Evolutionary conservation across 2,329 filamentous ascomycete species (phyloP).

Genomic region (Penicillium corylophilum): DNA sequence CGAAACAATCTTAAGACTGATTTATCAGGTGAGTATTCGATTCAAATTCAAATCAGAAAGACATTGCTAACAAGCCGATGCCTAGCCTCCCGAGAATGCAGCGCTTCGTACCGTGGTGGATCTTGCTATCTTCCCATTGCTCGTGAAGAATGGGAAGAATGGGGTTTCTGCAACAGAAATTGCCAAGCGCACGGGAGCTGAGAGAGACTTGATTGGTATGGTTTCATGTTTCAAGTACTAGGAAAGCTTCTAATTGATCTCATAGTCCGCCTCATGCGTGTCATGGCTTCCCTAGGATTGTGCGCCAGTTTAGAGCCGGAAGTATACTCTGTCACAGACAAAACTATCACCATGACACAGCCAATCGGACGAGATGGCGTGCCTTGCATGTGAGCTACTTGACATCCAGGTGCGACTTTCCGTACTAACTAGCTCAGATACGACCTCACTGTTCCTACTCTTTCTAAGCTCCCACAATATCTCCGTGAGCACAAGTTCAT

Average conservation of each 20-base stretch:
- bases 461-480: constrained; percentile 26
- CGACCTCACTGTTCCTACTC: constrained; percentile 29
- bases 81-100: constrained; percentile 18
- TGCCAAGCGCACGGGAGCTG: constrained; percentile 17
- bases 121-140: constrained; percentile 15
- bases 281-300: constrained; percentile 10
- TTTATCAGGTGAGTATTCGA: constrained; percentile 14
- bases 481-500: constrained; percentile 21
- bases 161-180: constrained; percentile 18
- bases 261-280: constrained; percentile 11
- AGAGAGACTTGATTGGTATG: constrained; percentile 20
- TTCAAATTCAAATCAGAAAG: not conserved
- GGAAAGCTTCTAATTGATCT: not conserved
- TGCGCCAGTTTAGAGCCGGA: constrained; percentile 7
- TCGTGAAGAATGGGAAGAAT: constrained; percentile 4
- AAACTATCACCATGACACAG: constrained; percentile 8
- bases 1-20: constrained; percentile 18
- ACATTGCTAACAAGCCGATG: not conserved
- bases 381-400: constrained; percentile 11
- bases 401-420: not conserved
- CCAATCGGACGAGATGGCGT: constrained; percentile 12
- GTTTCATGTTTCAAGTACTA: not conserved
- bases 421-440: constrained; percentile 13
- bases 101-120: constrained; percentile 19
- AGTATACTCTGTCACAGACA: constrained; percentile 9